Evolutionary conservation across 2,329 filamentous ascomycete genomes (phyloP).

Genomic region (Talaromyces sp.): DNA sequence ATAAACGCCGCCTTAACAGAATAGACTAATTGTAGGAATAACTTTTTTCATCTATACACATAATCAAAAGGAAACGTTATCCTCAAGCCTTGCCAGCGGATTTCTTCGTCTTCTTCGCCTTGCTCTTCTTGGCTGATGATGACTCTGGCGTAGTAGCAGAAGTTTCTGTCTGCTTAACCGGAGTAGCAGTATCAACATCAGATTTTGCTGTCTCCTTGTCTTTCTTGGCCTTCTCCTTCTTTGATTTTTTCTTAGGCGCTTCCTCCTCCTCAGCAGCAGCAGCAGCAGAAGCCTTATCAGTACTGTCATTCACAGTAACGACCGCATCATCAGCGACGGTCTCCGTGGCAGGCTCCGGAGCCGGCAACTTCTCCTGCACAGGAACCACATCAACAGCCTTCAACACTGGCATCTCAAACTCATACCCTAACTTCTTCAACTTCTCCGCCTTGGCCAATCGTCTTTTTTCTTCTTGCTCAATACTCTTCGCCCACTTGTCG

Average conservation of each 20-base stretch:
- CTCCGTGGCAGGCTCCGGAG: slow-evolving; percentile 24
- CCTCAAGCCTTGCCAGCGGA: slow-evolving; percentile 30
- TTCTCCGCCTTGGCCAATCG: slow-evolving; percentile 65
- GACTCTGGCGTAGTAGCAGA: neutral
- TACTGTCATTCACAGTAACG: slow-evolving; percentile 22
- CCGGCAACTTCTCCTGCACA: slow-evolving; percentile 28
- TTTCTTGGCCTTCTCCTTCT: slow-evolving; percentile 23
- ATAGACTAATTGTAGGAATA: neutral
- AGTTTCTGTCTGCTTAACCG: slow-evolving; percentile 4
- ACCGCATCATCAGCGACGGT: slow-evolving; percentile 20
- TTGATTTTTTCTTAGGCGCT: too few relatives aligned
- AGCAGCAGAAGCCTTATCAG: slow-evolving; percentile 19
- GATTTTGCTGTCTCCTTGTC: slow-evolving; percentile 15
- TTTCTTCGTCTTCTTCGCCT: slow-evolving; percentile 22
- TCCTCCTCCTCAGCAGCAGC: too few relatives aligned
- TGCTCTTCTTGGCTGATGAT: slow-evolving; percentile 11
- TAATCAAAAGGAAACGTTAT: neutral
- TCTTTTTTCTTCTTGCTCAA: slow-evolving; percentile 66
- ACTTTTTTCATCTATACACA: slow-evolving; percentile 1
- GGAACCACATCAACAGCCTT: slow-evolving; percentile 57
- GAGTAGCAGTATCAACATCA: slow-evolving; percentile 9
- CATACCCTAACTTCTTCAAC: slow-evolving; percentile 75
- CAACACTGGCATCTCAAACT: slow-evolving; percentile 68
- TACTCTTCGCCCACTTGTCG: slow-evolving; percentile 71
- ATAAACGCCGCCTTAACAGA: neutral